A percentile compares a stretch with the other conserved stretches of the same genome.
Conservation (phyloP, 2,329 filamentous ascomycete species). For the Rachicladosporium sp. region DNA sequence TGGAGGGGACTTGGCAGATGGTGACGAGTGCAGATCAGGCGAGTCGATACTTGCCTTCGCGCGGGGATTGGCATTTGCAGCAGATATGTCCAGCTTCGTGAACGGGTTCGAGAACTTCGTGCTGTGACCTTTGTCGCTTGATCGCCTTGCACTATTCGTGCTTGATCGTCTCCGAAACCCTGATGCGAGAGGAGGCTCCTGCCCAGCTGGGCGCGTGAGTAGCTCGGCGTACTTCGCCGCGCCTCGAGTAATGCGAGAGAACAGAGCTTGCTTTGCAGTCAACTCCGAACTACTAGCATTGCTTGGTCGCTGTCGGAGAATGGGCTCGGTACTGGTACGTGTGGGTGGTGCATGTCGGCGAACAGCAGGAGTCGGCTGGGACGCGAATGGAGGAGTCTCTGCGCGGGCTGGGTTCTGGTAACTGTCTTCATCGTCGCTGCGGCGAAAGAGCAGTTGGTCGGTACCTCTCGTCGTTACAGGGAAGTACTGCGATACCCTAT, state of each 20-base stretch:
- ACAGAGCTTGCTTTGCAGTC: slow-evolving; percentile 9
- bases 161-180: too few relatives aligned
- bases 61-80: too few relatives aligned
- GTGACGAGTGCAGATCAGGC: neutral
- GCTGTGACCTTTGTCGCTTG: too few relatives aligned
- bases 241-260: slow-evolving; percentile 10
- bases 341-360: too few relatives aligned
- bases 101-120: too few relatives aligned
- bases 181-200: neutral
- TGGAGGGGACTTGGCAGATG: neutral
- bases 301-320: slow-evolving; percentile 2
- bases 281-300: slow-evolving; percentile 4
- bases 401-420: too few relatives aligned
- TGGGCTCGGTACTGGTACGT: neutral
- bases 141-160: too few relatives aligned
- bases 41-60: neutral
- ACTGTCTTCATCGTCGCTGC: slow-evolving; percentile 7
- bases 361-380: too few relatives aligned
- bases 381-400: too few relatives aligned
- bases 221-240: slow-evolving; percentile 13
- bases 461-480: slow-evolving; percentile 8
- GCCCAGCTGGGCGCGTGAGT: slow-evolving; percentile 6
- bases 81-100: too few relatives aligned
- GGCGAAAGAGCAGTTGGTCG: slow-evolving; percentile 7
- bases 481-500: slow-evolving; percentile 12